A percentile compares a stretch with the other conserved stretches of the same genome.
These are phyloP conservation scores for Massariosphaeria phaeospora DNA, from an alignment of 495 filamentous ascomycete species.

Conservation along the genomic window DNA sequence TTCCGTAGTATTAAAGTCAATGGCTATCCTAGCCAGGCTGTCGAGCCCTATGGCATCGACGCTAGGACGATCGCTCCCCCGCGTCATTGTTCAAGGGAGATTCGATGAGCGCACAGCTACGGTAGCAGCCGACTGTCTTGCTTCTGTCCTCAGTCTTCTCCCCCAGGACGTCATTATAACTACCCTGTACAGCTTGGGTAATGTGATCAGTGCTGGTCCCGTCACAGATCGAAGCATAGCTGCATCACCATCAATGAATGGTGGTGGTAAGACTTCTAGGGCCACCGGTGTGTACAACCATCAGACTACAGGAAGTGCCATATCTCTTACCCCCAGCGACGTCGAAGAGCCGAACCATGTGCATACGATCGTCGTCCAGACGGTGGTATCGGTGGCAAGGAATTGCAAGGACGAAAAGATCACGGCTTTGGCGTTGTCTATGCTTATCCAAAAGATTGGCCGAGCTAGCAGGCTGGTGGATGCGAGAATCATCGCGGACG, in stretches of 20 bases:
- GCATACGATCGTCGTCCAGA: conserved; percentile 77
- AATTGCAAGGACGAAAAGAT: conserved; percentile 84
- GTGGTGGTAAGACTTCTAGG: conserved; percentile 12
- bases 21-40: conserved; percentile 72
- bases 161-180: conserved; percentile 92
- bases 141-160: conserved; percentile 68
- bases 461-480: conserved; percentile 74
- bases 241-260: conserved; percentile 33
- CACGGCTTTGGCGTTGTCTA: conserved; percentile 87
- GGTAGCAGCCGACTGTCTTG: conserved; percentile 75
- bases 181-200: conserved; percentile 88
- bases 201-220: conserved; percentile 70
- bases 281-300: conserved; percentile 43
- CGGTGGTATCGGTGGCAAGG: conserved; percentile 80
- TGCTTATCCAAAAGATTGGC: conserved; percentile 87
- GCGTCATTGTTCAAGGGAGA: conserved; percentile 78
- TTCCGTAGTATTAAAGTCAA: conserved; percentile 67
- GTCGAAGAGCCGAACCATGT: conserved; percentile 69
- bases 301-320: conserved; percentile 65
- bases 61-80: conserved; percentile 74
- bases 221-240: conserved; percentile 38
- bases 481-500: conserved; percentile 74
- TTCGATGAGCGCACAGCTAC: conserved; percentile 57
- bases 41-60: conserved; percentile 66
- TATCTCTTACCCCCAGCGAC: conserved; percentile 64